phyloP scores from a whole-genome alignment of 768 basidiomycete genomes.

The Postia placenta region DNA sequence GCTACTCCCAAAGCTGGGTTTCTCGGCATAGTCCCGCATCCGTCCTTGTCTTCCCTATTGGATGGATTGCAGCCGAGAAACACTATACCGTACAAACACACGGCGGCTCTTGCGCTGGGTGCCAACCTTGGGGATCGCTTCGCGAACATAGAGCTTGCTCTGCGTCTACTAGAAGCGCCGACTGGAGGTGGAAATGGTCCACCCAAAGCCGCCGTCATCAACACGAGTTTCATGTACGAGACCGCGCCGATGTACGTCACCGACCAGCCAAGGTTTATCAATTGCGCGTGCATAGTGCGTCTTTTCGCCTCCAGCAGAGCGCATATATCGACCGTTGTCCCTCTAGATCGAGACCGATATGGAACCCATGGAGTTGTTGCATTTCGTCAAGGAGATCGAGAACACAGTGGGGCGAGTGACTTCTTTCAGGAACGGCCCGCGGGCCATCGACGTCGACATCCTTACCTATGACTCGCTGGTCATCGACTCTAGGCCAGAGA shows the following conservation, averaged over 20 bases:
- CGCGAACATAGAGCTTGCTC: slow-evolving; percentile 71
- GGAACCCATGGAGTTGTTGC: slow-evolving; percentile 49
- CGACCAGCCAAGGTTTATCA: slow-evolving; percentile 85
- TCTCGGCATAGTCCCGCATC: background rate
- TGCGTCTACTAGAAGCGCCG: slow-evolving; percentile 62
- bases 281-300: slow-evolving; percentile 86
- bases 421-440: slow-evolving; percentile 78
- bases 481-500: slow-evolving; percentile 50
- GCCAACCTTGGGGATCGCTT: slow-evolving; percentile 89
- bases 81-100: slow-evolving; percentile 18
- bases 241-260: slow-evolving; percentile 94
- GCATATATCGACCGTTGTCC: background rate
- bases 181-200: slow-evolving; percentile 11
- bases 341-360: slow-evolving; percentile 75
- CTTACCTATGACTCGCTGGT: slow-evolving; percentile 60
- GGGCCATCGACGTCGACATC: slow-evolving; percentile 87
- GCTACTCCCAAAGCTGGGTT: no score
- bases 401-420: slow-evolving; percentile 67
- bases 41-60: background rate
- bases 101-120: slow-evolving; percentile 73
- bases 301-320: background rate
- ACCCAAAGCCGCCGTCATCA: slow-evolving; percentile 38
- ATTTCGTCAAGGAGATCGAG: slow-evolving; percentile 70
- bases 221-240: slow-evolving; percentile 91
- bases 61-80: background rate